These are phyloP conservation scores for Parathielavia hyrcaniae DNA, from an alignment of 495 filamentous ascomycete species.

Conservation along the genomic window DNA sequence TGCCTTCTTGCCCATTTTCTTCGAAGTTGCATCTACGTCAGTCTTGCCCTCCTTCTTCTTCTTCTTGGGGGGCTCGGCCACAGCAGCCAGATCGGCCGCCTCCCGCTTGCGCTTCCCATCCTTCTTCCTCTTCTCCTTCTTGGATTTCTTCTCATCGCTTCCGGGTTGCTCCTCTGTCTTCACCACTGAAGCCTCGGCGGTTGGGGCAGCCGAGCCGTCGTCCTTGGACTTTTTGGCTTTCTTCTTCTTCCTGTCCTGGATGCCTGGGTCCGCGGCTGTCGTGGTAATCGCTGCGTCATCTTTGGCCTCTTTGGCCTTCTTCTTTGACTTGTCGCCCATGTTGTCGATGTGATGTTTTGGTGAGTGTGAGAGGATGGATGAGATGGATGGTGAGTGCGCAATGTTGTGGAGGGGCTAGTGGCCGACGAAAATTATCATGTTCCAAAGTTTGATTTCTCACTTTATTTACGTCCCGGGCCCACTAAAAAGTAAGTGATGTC, in stretches of 20 bases:
- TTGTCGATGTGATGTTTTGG: background rate
- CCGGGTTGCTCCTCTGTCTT: background rate
- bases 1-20: constrained; percentile 16
- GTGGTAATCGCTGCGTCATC: background rate
- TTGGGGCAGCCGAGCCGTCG: background rate
- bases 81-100: constrained; percentile 7
- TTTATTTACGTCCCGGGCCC: too few species aligned
- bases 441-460: background rate
- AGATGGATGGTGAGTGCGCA: background rate
- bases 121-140: constrained; percentile 22
- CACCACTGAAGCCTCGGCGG: constrained; percentile 8
- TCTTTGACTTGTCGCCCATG: constrained; percentile 22
- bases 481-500: too few species aligned
- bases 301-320: constrained; percentile 23
- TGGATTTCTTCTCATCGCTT: constrained; percentile 14
- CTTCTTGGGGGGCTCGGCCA: constrained; percentile 29
- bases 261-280: background rate
- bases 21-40: constrained; percentile 20
- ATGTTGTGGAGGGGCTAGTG: background rate
- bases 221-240: constrained; percentile 23
- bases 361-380: background rate
- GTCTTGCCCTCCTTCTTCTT: constrained; percentile 30
- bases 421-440: background rate
- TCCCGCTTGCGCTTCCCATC: constrained; percentile 17
- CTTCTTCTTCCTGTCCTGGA: constrained; percentile 21